Evolutionary conservation across 1,284 basidiomycete genomes (phyloP), one percentile per base, ranked within the genome.

Genomic region (Rhodotorula sp.): DNA sequence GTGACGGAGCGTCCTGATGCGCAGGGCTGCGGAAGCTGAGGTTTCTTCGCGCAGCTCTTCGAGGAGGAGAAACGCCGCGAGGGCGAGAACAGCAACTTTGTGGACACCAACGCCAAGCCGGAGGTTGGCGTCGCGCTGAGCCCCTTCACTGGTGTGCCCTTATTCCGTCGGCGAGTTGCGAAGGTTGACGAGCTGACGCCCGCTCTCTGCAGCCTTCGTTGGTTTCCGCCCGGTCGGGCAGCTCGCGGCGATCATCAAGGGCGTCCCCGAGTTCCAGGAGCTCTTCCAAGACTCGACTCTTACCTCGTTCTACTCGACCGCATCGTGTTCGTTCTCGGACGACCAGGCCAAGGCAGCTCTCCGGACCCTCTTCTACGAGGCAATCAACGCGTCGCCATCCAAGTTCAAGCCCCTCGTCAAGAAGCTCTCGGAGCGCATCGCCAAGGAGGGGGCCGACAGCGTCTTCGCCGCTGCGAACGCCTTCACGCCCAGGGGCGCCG

Each of bases 21-120:
- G n/a, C 32, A 7, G 2, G 19, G 22, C 0, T 17, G 6, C 53
- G 21, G 36, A 19, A 7, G 50, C 68, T 55, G 61, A 70, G 55
- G 50, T n/a, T 10, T 51, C 37, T 44, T 50, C 22, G 13, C 32
- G 37, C 69, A 77, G 72, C 70, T 77, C 34, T 72, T 67, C 46
- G 61, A 72, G n/a, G 63, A 66, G 51, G 75, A 76, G 48, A 53
- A 65, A 58, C 36, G 50, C 10, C 54, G 69, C 27, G 34, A 64
- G 51, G 67, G 73, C 39, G 50, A 75, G 53, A 76, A 76, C 64
- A 64, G 64, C 32, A 67, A 73, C 51, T 77, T 75, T 61, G 73
- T 77, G 29, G 76, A 77, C 66, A 46, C 60, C n/a, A 75, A 75
- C 51, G 74, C 71, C 36, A 77, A 77, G 60, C 76, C 76, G 6